phyloP scores from a whole-genome alignment of 2,329 filamentous ascomycete genomes.

The Pseudopithomyces maydicus region DNA sequence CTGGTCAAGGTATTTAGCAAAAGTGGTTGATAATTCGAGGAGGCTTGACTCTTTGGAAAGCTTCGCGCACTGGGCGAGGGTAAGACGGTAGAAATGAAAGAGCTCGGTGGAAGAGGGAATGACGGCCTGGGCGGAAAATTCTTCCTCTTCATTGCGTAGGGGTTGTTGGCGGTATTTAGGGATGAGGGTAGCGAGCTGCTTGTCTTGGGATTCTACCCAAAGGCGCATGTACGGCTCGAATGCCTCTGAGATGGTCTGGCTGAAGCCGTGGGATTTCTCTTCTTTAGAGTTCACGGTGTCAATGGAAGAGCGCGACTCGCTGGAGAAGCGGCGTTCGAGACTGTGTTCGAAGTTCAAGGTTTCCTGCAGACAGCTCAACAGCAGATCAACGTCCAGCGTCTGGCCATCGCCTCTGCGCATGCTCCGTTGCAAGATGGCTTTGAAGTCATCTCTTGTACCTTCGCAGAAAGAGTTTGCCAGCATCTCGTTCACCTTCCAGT shows the following conservation, averaged over 20 bases:
- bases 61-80: slow-evolving; percentile 92
- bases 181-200: slow-evolving; percentile 80
- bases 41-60: slow-evolving; percentile 88
- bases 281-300: slow-evolving; percentile 85
- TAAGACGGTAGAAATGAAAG: slow-evolving; percentile 95
- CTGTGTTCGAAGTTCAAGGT: slow-evolving; percentile 96
- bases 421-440: slow-evolving; percentile 84
- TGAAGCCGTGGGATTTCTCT: slow-evolving; percentile 77
- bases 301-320: slow-evolving; percentile 76
- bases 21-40: slow-evolving; percentile 80
- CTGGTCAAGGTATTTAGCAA: slow-evolving; percentile 92
- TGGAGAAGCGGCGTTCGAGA: slow-evolving; percentile 81
- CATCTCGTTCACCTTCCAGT: slow-evolving; percentile 90
- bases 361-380: slow-evolving; percentile 89
- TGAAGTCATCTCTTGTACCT: slow-evolving; percentile 93
- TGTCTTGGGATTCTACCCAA: slow-evolving; percentile 97
- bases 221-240: slow-evolving; percentile 97
- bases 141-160: slow-evolving; percentile 80
- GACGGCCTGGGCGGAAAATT: slow-evolving; percentile 88
- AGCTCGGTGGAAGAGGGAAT: slow-evolving; percentile 94
- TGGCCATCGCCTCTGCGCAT: slow-evolving; percentile 78
- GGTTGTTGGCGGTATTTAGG: slow-evolving; percentile 86
- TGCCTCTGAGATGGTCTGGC: slow-evolving; percentile 90
- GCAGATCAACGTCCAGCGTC: slow-evolving; percentile 84
- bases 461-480: slow-evolving; percentile 93